Evolutionary conservation across 1,139 yeast genomes (phyloP).

Genomic region (Martiniozyma asiatica): DNA sequence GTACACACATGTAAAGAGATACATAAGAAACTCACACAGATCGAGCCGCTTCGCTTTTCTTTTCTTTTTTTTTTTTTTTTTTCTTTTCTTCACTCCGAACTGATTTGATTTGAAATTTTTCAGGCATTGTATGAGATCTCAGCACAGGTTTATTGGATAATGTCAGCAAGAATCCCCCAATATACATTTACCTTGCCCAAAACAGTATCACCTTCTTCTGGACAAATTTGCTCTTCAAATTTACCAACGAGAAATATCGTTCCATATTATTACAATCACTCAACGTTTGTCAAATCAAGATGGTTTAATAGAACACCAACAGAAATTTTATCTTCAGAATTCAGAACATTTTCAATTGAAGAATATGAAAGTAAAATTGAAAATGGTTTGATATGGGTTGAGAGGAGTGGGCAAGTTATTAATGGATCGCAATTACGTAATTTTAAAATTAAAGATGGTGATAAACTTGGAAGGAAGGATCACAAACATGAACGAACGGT

Average conservation of each 20-base stretch:
- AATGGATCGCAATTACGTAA: conserved; percentile 2
- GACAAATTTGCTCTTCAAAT: too few species aligned
- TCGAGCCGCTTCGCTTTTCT: too few species aligned
- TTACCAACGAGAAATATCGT: conserved; percentile 32
- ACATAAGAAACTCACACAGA: too few species aligned
- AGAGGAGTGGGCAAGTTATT: conserved; percentile 4
- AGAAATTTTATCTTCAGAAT: conserved; percentile 33
- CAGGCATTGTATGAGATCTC: too few species aligned
- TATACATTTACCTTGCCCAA: too few species aligned
- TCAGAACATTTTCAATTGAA: conserved; percentile 18
- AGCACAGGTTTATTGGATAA: too few species aligned
- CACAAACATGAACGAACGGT: conserved; percentile 57
- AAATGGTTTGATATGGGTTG: conserved; percentile 11
- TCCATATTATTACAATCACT: conserved; percentile 32
- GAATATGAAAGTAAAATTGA: conserved; percentile 16
- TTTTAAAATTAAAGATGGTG: conserved; percentile 32
- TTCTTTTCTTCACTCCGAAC: too few species aligned
- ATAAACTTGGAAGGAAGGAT: conserved; percentile 31
- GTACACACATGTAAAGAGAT: too few species aligned
- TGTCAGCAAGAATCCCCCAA: too few species aligned
- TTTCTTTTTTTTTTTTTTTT: too few species aligned
- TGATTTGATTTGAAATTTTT: too few species aligned
- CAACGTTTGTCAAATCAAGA: conserved; percentile 34
- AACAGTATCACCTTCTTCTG: too few species aligned
- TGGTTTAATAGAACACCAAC: conserved; percentile 36